These are phyloP conservation scores for Vitis hybrid DNA, from an alignment of 177 flowering plant genomes.

Conservation along the genomic window DNA sequence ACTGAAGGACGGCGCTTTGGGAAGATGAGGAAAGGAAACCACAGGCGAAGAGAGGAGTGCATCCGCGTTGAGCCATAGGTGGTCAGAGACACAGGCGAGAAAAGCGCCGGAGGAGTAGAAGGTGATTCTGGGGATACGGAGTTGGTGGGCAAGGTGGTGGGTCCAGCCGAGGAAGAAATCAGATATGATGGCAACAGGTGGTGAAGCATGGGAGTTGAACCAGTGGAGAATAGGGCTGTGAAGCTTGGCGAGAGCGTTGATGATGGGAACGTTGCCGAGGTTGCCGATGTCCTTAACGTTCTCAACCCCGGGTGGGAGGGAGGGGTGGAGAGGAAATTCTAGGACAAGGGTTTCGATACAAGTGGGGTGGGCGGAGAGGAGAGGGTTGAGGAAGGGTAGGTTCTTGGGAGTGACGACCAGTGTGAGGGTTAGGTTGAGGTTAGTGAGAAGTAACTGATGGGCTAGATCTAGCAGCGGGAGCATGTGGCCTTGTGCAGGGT, in stretches of 20 bases:
- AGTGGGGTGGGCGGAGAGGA: constrained; percentile 35
- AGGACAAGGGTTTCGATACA: constrained; percentile 35
- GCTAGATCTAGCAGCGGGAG: constrained; percentile 44
- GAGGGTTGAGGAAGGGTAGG: constrained; percentile 41
- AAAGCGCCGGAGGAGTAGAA: too few relatives aligned
- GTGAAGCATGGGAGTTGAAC: too few relatives aligned
- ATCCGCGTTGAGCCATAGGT: too few relatives aligned
- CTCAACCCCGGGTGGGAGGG: background rate
- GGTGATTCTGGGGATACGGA: too few relatives aligned
- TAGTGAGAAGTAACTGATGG: constrained; percentile 31
- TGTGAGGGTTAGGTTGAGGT: constrained; percentile 33
- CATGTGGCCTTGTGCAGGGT: constrained; percentile 60
- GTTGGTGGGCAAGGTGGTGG: too few relatives aligned
- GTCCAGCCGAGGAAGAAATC: too few relatives aligned
- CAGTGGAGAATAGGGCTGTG: too few relatives aligned
- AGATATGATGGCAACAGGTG: too few relatives aligned
- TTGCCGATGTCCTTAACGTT: too few relatives aligned
- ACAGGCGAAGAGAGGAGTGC: background rate
- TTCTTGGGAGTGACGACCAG: constrained; percentile 51
- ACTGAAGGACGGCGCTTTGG: constrained; percentile 32
- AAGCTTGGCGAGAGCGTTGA: too few relatives aligned
- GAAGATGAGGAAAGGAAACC: constrained; percentile 15
- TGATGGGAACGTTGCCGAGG: too few relatives aligned
- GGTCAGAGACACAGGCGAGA: too few relatives aligned
- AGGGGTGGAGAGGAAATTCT: constrained; percentile 52